phyloP scores from a whole-genome alignment of 2,329 filamentous ascomycete genomes.

The Leptodontidium sp. region DNA sequence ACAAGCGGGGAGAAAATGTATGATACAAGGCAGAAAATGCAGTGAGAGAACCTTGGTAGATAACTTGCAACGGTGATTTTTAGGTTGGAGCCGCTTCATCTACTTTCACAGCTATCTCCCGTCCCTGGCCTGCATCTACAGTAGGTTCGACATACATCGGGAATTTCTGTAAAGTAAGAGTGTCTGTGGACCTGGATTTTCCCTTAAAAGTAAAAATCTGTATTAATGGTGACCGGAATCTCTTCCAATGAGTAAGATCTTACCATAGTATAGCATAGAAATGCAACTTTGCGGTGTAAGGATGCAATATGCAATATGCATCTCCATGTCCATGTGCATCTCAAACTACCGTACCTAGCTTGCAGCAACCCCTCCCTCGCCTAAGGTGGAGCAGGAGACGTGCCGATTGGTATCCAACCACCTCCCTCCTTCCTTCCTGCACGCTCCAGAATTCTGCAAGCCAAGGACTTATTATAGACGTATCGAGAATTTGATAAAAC shows the following conservation, averaged over 20 bases:
- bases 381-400: not conserved
- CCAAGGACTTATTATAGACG: not conserved
- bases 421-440: not conserved
- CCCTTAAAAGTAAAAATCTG: too few species aligned
- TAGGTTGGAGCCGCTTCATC: not conserved
- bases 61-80: not conserved
- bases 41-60: not conserved
- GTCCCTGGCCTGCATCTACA: not conserved
- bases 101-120: not conserved
- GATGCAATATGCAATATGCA: not conserved
- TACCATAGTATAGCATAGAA: not conserved
- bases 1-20: not conserved
- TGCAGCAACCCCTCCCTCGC: not conserved
- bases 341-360: not conserved
- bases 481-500: not conserved
- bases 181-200: not conserved
- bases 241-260: not conserved
- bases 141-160: too few species aligned
- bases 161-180: not conserved
- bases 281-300: constrained; percentile 18
- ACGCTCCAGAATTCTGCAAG: constrained; percentile 7
- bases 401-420: constrained; percentile 7
- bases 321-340: not conserved
- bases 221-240: not conserved
- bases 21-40: not conserved